phyloP scores from a whole-genome alignment of 2,329 filamentous ascomycete genomes.

The Macroventuria anomochaeta region DNA sequence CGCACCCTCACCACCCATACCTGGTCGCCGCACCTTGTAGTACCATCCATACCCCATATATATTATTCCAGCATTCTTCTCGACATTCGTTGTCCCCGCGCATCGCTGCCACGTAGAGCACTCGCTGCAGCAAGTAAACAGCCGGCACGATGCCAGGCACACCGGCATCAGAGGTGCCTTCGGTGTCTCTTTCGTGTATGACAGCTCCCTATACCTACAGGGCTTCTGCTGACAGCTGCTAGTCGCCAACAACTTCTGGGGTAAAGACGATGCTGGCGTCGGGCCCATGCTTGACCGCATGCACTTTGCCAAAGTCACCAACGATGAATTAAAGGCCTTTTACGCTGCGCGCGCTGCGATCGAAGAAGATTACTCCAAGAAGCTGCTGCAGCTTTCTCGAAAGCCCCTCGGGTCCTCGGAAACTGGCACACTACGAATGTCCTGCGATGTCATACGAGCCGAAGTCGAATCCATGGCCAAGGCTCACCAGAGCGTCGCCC shows the following conservation, averaged over 20 bases:
- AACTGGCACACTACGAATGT: constrained; percentile 79
- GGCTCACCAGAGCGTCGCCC: constrained; percentile 85
- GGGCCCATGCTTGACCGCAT: constrained; percentile 90
- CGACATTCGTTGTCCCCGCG: constrained; percentile 23
- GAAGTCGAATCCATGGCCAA: constrained; percentile 95
- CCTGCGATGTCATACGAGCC: constrained; percentile 83
- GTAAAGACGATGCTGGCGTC: constrained; percentile 97
- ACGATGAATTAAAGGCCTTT: constrained; percentile 88
- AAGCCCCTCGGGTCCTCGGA: constrained; percentile 91
- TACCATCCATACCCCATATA: constrained; percentile 16
- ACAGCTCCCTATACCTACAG: neutral
- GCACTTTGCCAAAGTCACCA: constrained; percentile 88
- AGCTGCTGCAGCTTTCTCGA: constrained; percentile 81
- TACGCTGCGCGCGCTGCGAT: constrained; percentile 90
- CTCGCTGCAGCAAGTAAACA: constrained; percentile 36
- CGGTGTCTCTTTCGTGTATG: constrained; percentile 72
- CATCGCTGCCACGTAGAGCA: constrained; percentile 18
- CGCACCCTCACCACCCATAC: constrained; percentile 34
- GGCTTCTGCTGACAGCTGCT: constrained; percentile 42
- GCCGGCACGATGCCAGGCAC: constrained; percentile 64
- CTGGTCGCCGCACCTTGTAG: constrained; percentile 26
- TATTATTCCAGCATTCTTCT: constrained; percentile 23
- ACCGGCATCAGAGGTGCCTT: constrained; percentile 63
- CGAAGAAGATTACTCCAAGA: constrained; percentile 95
- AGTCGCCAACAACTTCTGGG: constrained; percentile 99